Evolutionary conservation across 495 filamentous ascomycete genomes (phyloP).

Genomic region (Thozetella sp.): DNA sequence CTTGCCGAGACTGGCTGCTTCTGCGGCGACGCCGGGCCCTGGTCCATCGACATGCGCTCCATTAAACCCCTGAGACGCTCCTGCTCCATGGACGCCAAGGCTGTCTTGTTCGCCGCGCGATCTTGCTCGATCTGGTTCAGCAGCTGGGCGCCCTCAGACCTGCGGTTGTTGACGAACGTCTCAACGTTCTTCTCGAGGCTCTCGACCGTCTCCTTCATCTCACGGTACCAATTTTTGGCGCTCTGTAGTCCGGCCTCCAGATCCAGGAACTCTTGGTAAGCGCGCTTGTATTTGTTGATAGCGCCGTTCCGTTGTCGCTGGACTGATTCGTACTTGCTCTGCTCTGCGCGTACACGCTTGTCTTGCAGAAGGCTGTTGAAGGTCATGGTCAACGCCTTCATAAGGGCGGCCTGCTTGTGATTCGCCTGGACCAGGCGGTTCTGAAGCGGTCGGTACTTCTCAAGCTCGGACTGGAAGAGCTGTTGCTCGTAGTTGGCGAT

Average conservation of each 20-base stretch:
- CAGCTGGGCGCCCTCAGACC: constrained; percentile 88
- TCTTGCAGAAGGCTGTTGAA: constrained; percentile 91
- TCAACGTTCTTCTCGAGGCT: constrained; percentile 97
- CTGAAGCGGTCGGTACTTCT: constrained; percentile 95
- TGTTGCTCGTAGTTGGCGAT: constrained; percentile 86
- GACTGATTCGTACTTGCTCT: constrained; percentile 89
- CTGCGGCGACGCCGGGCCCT: constrained; percentile 38
- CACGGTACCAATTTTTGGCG: constrained; percentile 89
- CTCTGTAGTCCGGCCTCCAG: constrained; percentile 82
- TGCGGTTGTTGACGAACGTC: constrained; percentile 91
- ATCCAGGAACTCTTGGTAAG: constrained; percentile 90
- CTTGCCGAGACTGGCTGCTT: constrained; percentile 43
- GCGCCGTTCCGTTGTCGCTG: constrained; percentile 81
- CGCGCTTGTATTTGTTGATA: constrained; percentile 84
- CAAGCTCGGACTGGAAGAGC: constrained; percentile 90
- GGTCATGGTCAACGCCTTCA: constrained; percentile 91
- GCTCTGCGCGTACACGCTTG: constrained; percentile 89
- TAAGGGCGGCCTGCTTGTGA: constrained; percentile 88
- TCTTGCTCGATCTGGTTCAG: constrained; percentile 85
- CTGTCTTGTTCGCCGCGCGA: constrained; percentile 64
- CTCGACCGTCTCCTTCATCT: constrained; percentile 94
- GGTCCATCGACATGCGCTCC: constrained; percentile 90
- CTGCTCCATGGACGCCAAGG: constrained; percentile 82
- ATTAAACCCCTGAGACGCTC: constrained; percentile 86
- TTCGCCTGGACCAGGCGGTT: constrained; percentile 87